Evolutionary conservation across 305 asterid genomes (phyloP).

Genomic region (Petunia hybrid): DNA sequence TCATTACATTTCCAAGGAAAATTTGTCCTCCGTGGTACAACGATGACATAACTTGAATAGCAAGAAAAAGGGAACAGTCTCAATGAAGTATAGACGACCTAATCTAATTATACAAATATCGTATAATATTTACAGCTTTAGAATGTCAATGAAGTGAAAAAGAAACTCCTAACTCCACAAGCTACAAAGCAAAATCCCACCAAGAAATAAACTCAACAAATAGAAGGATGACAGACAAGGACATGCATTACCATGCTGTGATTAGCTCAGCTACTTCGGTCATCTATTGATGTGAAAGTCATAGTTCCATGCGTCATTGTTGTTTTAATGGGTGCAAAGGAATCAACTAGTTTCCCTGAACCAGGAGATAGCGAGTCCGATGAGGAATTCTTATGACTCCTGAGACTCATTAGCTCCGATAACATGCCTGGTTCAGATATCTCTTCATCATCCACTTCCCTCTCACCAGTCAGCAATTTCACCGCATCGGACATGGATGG

Average conservation of each 20-base stretch:
- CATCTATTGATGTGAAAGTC: constrained; percentile 67
- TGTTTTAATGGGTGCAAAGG: constrained; percentile 48
- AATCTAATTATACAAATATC: constrained; percentile 4
- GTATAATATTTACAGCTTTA: constrained; percentile 20
- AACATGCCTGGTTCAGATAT: constrained; percentile 62
- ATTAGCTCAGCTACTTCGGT: constrained; percentile 54
- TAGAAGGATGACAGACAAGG: constrained; percentile 21
- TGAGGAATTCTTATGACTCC: constrained; percentile 41
- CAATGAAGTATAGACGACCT: constrained; percentile 15
- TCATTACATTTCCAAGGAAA: background rate
- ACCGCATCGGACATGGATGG: constrained; percentile 72
- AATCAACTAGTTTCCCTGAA: constrained; percentile 46
- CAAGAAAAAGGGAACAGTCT: constrained; percentile 4
- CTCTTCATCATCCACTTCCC: constrained; percentile 46
- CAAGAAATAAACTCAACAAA: background rate
- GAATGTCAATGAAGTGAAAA: constrained; percentile 25
- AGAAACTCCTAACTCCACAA: constrained; percentile 7
- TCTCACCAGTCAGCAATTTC: constrained; percentile 75
- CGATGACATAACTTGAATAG: constrained; percentile 3
- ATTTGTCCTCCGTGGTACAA: constrained; percentile 7
- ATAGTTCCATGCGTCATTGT: constrained; percentile 56
- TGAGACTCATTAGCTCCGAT: constrained; percentile 47
- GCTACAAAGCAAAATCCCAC: background rate
- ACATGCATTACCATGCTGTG: constrained; percentile 24
- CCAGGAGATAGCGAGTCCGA: constrained; percentile 42